Evolutionary conservation across 2,329 filamentous ascomycete species (phyloP).

Genomic region (Alternaria rosae): DNA sequence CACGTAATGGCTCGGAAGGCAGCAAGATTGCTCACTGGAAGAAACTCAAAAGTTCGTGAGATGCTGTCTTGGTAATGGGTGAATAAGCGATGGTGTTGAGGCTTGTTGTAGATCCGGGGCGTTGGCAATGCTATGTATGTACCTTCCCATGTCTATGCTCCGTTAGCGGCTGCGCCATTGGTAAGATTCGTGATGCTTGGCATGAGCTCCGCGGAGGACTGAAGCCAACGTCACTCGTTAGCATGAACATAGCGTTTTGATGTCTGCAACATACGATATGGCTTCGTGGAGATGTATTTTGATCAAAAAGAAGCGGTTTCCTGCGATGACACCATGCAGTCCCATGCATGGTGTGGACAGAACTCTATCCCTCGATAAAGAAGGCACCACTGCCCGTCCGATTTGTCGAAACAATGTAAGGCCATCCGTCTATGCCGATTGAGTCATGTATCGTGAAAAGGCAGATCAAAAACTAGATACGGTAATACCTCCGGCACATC

Average conservation of each 20-base stretch:
- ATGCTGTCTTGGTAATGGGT: background rate
- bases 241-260: background rate
- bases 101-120: slow-evolving; percentile 14
- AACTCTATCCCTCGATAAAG: background rate
- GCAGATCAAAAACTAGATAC: background rate
- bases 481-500: background rate
- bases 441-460: background rate
- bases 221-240: slow-evolving; percentile 10
- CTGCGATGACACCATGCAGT: background rate
- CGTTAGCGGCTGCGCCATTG: slow-evolving; percentile 15
- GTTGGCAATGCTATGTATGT: slow-evolving; percentile 1
- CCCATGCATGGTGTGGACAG: background rate
- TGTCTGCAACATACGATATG: background rate
- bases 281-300: background rate
- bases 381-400: background rate
- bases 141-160: slow-evolving; percentile 9
- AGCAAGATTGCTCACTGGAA: background rate
- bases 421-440: background rate
- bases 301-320: background rate
- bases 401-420: background rate
- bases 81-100: slow-evolving; percentile 11
- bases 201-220: slow-evolving; percentile 10
- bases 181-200: slow-evolving; percentile 19
- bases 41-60: background rate
- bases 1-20: slow-evolving; percentile 14